These are phyloP conservation scores for Vitis rupestris DNA, from an alignment of 164 flowering plant species.

Conservation along the genomic window DNA sequence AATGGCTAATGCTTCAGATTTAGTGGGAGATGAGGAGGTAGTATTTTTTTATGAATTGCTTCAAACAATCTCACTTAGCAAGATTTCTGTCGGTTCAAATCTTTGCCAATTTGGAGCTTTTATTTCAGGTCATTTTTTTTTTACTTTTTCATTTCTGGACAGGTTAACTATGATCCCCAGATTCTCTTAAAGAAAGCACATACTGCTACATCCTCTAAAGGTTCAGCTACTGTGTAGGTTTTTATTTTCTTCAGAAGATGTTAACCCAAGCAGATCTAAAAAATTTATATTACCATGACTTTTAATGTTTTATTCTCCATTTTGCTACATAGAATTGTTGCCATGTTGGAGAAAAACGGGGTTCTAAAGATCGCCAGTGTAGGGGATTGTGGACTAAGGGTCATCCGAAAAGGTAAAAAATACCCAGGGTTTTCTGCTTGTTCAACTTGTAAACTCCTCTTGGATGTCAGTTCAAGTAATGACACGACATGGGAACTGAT, in stretches of 20 bases:
- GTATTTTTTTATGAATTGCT: not conserved
- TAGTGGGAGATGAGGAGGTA: constrained; percentile 72
- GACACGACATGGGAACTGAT: not conserved
- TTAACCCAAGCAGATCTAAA: not conserved
- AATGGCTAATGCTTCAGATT: constrained; percentile 61
- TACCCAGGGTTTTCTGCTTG: not conserved
- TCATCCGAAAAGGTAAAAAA: constrained; percentile 63
- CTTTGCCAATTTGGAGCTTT: not conserved
- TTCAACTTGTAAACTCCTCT: not conserved
- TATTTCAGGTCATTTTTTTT: not conserved
- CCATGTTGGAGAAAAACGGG: constrained; percentile 81
- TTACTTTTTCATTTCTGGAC: constrained; percentile 5
- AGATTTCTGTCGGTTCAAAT: not conserved
- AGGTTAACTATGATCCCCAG: constrained; percentile 77
- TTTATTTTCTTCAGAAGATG: not conserved
- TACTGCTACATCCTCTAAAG: constrained; percentile 74
- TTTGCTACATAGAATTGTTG: constrained; percentile 57
- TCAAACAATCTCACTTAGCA: not conserved
- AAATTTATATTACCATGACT: too few relatives aligned
- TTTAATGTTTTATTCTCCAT: not conserved
- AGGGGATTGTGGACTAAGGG: constrained; percentile 84
- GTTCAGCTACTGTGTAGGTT: constrained; percentile 94
- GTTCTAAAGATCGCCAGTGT: constrained; percentile 77
- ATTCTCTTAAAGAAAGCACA: constrained; percentile 77
- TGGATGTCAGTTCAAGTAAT: not conserved